Percentiles rank a stretch among this genome's conserved stretches.
Evolutionary conservation across 75 land plant genomes (phyloP).

Genomic region (Ceratopteris richardii): DNA sequence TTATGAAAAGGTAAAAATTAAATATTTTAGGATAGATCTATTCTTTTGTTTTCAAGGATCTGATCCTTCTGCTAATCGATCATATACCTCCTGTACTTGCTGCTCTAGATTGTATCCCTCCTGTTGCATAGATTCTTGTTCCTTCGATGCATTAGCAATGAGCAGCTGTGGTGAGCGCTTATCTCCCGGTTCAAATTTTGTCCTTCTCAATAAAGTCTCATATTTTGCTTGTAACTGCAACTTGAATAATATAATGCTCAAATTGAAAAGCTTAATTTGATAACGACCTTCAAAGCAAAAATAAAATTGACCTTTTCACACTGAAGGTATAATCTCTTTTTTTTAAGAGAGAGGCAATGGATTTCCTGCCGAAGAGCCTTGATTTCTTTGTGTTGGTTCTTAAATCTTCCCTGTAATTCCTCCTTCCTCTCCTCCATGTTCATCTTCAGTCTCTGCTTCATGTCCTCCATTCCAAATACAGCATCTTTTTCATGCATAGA

Average conservation of each 20-base stretch:
- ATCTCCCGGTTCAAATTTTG: constrained; percentile 14
- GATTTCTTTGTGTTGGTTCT: constrained; percentile 15
- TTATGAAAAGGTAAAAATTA: too few relatives aligned
- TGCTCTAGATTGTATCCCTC: constrained; percentile 21
- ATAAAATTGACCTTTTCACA: constrained; percentile 23
- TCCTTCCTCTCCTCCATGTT: constrained; percentile 26
- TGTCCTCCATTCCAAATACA: constrained; percentile 25
- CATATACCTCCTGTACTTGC: constrained; percentile 17
- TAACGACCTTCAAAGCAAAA: not conserved
- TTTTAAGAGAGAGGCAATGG: constrained; percentile 16
- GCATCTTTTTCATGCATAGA: constrained; percentile 15
- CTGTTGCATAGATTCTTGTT: constrained; percentile 18
- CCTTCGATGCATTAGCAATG: constrained; percentile 12
- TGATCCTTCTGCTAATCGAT: not conserved
- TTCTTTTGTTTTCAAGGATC: too few relatives aligned
- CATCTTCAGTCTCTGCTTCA: constrained; percentile 17
- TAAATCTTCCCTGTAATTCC: constrained; percentile 19
- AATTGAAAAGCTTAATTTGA: too few relatives aligned
- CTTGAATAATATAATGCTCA: too few relatives aligned
- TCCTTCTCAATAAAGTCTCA: constrained; percentile 12
- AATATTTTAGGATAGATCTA: too few relatives aligned
- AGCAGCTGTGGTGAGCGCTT: constrained; percentile 17
- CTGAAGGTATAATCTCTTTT: constrained; percentile 10
- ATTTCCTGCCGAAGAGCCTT: constrained; percentile 24
- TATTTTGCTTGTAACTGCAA: constrained; percentile 29